Percentiles rank a stretch among this genome's conserved stretches.
These are phyloP conservation scores for Saccharomyces hybrid DNA, from an alignment of 1,139 yeast species.

Conservation along the genomic window DNA sequence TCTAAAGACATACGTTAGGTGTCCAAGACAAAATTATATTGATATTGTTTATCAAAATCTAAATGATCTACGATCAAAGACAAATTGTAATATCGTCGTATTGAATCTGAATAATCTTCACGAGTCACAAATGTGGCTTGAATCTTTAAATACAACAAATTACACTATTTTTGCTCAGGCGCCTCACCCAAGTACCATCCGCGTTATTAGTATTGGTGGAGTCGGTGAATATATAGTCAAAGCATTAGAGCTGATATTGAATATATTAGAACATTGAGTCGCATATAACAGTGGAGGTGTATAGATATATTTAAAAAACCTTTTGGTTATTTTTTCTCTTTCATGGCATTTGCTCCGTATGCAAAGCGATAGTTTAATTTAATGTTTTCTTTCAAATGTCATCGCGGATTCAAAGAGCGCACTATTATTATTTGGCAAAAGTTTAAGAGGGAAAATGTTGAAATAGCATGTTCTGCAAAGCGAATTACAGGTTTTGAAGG, in stretches of 20 bases:
- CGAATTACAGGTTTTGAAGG: background rate
- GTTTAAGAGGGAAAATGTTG: background rate
- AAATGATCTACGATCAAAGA: constrained; percentile 22
- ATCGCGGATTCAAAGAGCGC: background rate
- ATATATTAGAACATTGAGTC: constrained; percentile 10
- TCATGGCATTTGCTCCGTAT: background rate
- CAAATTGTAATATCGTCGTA: constrained; percentile 31
- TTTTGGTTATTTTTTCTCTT: background rate
- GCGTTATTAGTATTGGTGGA: constrained; percentile 31
- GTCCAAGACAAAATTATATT: constrained; percentile 27
- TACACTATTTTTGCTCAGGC: constrained; percentile 13
- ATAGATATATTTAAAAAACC: background rate
- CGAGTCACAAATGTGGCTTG: constrained; percentile 29
- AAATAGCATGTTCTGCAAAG: background rate
- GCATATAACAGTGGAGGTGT: background rate
- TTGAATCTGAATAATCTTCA: constrained; percentile 28
- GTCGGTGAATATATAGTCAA: constrained; percentile 27
- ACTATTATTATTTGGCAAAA: background rate
- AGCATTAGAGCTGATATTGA: constrained; percentile 21
- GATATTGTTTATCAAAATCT: constrained; percentile 24
- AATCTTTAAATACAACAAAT: constrained; percentile 15
- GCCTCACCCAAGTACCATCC: constrained; percentile 30
- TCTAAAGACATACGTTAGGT: constrained; percentile 27
- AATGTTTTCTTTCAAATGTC: background rate
- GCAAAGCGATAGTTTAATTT: background rate